Base-by-base conservation (phyloP, 2,329 filamentous ascomycete species). In the Xylariaceae sp. region DNA sequence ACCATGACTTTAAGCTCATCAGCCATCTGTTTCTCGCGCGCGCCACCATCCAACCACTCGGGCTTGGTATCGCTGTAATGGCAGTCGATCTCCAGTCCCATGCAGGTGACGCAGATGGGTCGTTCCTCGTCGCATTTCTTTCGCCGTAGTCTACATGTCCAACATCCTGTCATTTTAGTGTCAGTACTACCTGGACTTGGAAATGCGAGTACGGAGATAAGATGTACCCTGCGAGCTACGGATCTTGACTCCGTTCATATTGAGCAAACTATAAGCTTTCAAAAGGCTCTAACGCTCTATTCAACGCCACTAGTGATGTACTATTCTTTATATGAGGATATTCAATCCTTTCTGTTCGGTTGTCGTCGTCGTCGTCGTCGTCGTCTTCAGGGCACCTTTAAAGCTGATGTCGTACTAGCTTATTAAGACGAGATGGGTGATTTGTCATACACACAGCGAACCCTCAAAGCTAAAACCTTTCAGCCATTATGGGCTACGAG, bases 1-100 rank as follows among this genome's bases (percentile, higher is more conserved):
- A 87, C 79, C 69, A 86, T 78, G n/a, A 71, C 70, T 70, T 86
- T 87, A 61, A 87, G 44, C 37, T 63, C 57, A 23, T 66, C 62
- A n/a, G 72, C 70, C 73, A 75, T 78, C 61, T 73, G 64, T 50
- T 70, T 66, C 57, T 76, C 73, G 12, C 57, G 63, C 17, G 31
- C 52, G 6, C 72, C 72, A 3, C 67, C 69, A 45, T 75, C 73
- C 71, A 75, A 73, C 72, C 73, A 75, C 36, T 72, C 72, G 60
- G 73, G 73, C 52, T 72, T 76, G 8, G 62, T 56, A 8, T 69
- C 58, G 49, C 62, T 61, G 58, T 72, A 76, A 55, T 76, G 61
- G 53, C 77, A 79, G n/a, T 66, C 69, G 33, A 79, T 78, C 9
- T 71, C 54, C 14, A 79, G 68, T 6, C 67, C 64, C 12, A 58